A percentile compares a stretch with the other conserved stretches of the same genome.
Conservation (phyloP, 73 alveolate species). For the Paramecium bursaria region DNA sequence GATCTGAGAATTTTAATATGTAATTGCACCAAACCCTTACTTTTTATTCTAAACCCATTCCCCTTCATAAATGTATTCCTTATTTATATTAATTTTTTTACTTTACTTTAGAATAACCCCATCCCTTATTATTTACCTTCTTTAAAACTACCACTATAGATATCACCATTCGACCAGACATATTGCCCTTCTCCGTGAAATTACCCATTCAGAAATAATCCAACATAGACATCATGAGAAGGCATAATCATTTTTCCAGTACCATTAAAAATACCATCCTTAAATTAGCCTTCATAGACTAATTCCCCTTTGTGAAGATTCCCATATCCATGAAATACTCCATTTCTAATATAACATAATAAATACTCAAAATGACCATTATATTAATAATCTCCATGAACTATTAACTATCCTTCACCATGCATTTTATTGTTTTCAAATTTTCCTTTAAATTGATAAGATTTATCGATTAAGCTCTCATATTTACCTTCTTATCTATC, state of each 20-base stretch:
- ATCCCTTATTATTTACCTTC: constrained; percentile 61
- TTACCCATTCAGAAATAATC: constrained; percentile 35
- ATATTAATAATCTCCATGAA: constrained; percentile 11
- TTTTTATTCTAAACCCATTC: constrained; percentile 52
- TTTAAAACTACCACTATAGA: constrained; percentile 61
- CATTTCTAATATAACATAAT: constrained; percentile 19
- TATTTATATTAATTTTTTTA: not conserved
- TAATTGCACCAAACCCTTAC: constrained; percentile 62
- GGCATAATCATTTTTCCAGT: constrained; percentile 62
- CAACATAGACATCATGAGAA: constrained; percentile 53
- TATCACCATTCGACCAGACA: constrained; percentile 67
- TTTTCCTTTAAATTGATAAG: constrained; percentile 62
- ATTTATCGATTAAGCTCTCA: constrained; percentile 31
- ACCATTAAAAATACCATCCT: constrained; percentile 47
- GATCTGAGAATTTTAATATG: not conserved
- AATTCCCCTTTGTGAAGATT: constrained; percentile 36
- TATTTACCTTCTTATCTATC: constrained; percentile 19
- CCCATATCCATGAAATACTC: constrained; percentile 63
- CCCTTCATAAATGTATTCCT: constrained; percentile 51
- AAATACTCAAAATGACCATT: constrained; percentile 56
- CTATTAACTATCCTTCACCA: constrained; percentile 57
- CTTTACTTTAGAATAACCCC: constrained; percentile 60
- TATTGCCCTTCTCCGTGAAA: constrained; percentile 65
- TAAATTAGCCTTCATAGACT: constrained; percentile 68
- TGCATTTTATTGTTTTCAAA: constrained; percentile 50